Evolutionary conservation across 2,329 filamentous ascomycete species (phyloP).

Genomic region (Metarhizium album): DNA sequence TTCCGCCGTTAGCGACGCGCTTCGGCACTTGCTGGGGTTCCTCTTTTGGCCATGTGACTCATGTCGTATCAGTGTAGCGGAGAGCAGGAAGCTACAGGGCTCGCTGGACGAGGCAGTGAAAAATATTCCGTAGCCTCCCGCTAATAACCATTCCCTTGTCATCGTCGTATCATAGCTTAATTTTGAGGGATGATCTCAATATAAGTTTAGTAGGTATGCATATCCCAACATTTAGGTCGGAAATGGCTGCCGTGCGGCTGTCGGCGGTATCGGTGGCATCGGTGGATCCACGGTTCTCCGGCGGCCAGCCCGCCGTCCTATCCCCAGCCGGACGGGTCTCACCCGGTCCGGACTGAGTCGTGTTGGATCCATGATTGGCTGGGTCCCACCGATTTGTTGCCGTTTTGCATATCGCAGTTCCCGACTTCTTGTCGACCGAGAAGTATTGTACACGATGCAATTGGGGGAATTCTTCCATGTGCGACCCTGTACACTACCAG

Average conservation of each 20-base stretch:
- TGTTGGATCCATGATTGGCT: neutral
- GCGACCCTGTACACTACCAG: neutral
- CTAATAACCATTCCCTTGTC: too few species aligned
- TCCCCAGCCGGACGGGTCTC: conserved; percentile 4
- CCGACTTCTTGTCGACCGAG: neutral
- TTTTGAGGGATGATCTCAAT: too few species aligned
- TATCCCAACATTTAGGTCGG: too few species aligned
- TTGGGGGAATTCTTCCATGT: neutral
- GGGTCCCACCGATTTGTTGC: neutral
- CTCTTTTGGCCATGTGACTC: too few species aligned
- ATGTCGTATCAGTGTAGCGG: too few species aligned
- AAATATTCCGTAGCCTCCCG: too few species aligned
- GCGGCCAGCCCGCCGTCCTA: neutral
- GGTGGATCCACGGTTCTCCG: conserved; percentile 7
- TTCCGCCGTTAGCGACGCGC: too few species aligned
- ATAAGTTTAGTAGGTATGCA: too few species aligned
- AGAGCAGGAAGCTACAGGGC: too few species aligned
- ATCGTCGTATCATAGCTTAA: too few species aligned
- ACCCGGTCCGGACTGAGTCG: neutral
- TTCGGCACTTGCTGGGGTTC: too few species aligned
- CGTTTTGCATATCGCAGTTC: neutral
- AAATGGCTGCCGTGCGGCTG: conserved; percentile 11
- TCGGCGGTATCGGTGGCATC: conserved; percentile 18
- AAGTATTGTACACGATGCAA: neutral
- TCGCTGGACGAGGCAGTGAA: too few species aligned